A percentile compares a stretch with the other conserved stretches of the same genome.
Evolutionary conservation across 2,329 filamentous ascomycete genomes (phyloP).

Genomic region (Fusarium sp.): DNA sequence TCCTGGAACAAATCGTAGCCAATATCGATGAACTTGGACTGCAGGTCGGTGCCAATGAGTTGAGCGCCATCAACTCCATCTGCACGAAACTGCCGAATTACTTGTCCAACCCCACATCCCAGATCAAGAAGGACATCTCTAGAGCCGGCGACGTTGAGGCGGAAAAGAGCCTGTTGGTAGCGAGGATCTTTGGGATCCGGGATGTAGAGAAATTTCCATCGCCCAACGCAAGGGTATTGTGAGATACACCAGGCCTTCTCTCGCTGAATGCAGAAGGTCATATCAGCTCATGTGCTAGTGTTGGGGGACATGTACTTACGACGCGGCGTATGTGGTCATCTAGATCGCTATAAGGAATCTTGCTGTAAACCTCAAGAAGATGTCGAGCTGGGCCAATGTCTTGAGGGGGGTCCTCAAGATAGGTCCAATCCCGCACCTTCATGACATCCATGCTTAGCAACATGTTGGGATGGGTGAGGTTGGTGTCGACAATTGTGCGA

Average conservation of each 20-base stretch:
- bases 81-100: constrained; percentile 57
- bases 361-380: constrained; percentile 51
- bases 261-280: constrained; percentile 45
- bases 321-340: constrained; percentile 48
- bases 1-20: constrained; percentile 73
- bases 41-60: constrained; percentile 60
- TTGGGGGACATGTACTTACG: constrained; percentile 39
- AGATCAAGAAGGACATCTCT: constrained; percentile 56
- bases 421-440: constrained; percentile 51
- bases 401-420: constrained; percentile 48
- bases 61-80: constrained; percentile 59
- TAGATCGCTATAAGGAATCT: constrained; percentile 46
- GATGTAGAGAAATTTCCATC: constrained; percentile 59
- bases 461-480: constrained; percentile 22
- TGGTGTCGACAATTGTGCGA: not conserved
- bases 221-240: constrained; percentile 56
- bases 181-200: constrained; percentile 51
- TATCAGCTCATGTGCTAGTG: constrained; percentile 8
- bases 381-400: constrained; percentile 48
- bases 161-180: constrained; percentile 53
- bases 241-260: constrained; percentile 56
- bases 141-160: constrained; percentile 50
- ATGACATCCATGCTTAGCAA: constrained; percentile 44
- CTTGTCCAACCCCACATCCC: constrained; percentile 60
- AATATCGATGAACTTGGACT: constrained; percentile 60